Evolutionary conservation across 768 basidiomycete genomes (phyloP), one percentile per base, ranked within the genome.

Genomic region (Hygrocybe punicea): DNA sequence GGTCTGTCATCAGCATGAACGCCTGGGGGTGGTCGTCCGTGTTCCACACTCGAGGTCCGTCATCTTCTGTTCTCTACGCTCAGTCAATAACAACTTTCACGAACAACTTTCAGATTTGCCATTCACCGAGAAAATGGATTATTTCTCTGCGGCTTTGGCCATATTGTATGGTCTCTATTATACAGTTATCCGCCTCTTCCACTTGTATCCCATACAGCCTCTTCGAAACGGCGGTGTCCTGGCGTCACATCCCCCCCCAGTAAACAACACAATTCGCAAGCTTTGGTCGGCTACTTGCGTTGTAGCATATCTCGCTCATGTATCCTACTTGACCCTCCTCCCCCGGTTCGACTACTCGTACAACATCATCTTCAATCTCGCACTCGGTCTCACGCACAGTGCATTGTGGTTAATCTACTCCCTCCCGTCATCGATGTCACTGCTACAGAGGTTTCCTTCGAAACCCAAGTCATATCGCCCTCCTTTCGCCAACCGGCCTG

Each of bases 21-120:
- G 87, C 93, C 1, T 99, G 96, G 96, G 64, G 90, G 29, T 95
- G 93, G 92, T 93, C 90, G 2, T 71, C 85, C 1, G 79, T 98
- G 2, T 99, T 98, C 65, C 97, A 99, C 67, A 91, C 88, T 0
- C 80, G 97, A 82, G 93, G 94, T 91, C 61, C 63, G 84, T 67
- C 2, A n/a, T n/a, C 6, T 14, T 52, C 36, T 17, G 16, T 37
- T 23, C 21, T n/a, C 58, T 21, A n/a, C n/a, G 49, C 47, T 49
- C 10, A 54, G 24, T 11, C 51, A 19, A 46, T 55, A 19, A 55
- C 14, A 44, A 45, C 55, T 40, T 51, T 51, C 4, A 44, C 42
- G 19, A n/a, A n/a, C n/a, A n/a, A n/a, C 56, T 19, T 11, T 34
- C 62, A 92, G 96, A 98, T 73, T 75, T 83, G 5, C 84, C 88